A percentile compares a stretch with the other conserved stretches of the same genome.
phyloP scores from a whole-genome alignment of 257 asterid species.

The Echium plantagineum region DNA sequence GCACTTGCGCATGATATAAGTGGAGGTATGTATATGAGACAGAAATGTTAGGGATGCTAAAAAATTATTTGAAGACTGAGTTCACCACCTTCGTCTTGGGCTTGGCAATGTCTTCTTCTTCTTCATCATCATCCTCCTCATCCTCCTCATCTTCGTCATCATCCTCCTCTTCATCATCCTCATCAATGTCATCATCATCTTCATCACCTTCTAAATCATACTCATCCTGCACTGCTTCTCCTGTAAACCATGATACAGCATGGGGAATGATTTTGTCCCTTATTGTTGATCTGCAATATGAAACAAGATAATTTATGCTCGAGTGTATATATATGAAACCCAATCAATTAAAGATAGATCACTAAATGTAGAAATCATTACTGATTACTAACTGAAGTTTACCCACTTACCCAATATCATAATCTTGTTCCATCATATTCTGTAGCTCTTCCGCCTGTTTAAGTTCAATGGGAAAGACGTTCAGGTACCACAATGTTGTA shows the following conservation, averaged over 20 bases:
- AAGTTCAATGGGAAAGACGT: slow-evolving; percentile 1
- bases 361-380: neutral
- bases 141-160: slow-evolving; percentile 37
- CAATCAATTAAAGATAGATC: neutral
- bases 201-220: slow-evolving; percentile 47
- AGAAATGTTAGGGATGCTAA: neutral
- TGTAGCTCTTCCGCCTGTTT: slow-evolving; percentile 80
- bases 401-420: slow-evolving; percentile 58
- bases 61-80: neutral
- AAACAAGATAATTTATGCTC: neutral
- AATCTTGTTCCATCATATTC: slow-evolving; percentile 80
- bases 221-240: slow-evolving; percentile 69
- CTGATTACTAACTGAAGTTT: neutral
- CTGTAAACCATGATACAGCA: slow-evolving; percentile 94
- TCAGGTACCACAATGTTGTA: neutral
- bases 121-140: slow-evolving; percentile 28
- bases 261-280: slow-evolving; percentile 81
- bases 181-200: slow-evolving; percentile 16
- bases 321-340: neutral
- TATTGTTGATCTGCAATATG: slow-evolving; percentile 51
- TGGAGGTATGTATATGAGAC: neutral
- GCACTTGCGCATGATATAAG: too few relatives aligned
- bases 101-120: slow-evolving; percentile 38
- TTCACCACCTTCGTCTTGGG: slow-evolving; percentile 39
- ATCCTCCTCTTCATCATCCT: slow-evolving; percentile 19